Evolutionary conservation across 2,329 filamentous ascomycete species (phyloP), one percentile per base, ranked within the genome.

Genomic region (Colletotrichum sp.): DNA sequence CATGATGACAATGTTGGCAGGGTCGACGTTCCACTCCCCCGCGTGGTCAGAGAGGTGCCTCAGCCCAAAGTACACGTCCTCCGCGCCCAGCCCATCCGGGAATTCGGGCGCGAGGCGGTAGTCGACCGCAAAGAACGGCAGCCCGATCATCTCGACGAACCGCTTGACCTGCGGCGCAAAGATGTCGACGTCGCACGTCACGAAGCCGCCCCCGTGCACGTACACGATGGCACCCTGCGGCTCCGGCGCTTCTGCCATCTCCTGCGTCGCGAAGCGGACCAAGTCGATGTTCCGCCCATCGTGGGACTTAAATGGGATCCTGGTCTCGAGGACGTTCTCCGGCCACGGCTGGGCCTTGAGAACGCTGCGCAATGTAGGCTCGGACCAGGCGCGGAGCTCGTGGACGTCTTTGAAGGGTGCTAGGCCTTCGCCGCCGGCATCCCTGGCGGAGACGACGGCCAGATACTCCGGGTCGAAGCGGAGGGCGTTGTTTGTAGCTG

Each of bases 91-190:
- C 0, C 86, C 85, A 15, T 83, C 83, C 5, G 80, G 82, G 60
- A 85, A 74, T 77, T 88, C 87, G 1, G 87, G 87, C 6, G 87
- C 84, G 6, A 87, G 81, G 5, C 87, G 82, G 79, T 87, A 88
- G 16, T 87, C 85, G 27, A 87, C 80, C 2, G 81, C 80, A 57
- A 85, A 81, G 55, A 86, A 79, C 6, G 82, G 82, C 15, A 87
- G 79, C 2, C 83, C 82, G 6, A 82, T 80, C 6, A 71, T 67
- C 5, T 72, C 64, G 4, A 83, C 84, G 48, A 81, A 79, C 7
- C 74, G 70, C 25, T 82, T 77, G 39, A 85, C 77, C 6, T 80
- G 34, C 6, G 77, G 71, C 4, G 78, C 78, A 57, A 80, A 80
- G 15, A 82, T 63, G 5, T 82, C 79, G 25, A 84, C 80, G 15